Conservation (phyloP, 2,329 filamentous ascomycete genomes). For the Fusarium sp. region DNA sequence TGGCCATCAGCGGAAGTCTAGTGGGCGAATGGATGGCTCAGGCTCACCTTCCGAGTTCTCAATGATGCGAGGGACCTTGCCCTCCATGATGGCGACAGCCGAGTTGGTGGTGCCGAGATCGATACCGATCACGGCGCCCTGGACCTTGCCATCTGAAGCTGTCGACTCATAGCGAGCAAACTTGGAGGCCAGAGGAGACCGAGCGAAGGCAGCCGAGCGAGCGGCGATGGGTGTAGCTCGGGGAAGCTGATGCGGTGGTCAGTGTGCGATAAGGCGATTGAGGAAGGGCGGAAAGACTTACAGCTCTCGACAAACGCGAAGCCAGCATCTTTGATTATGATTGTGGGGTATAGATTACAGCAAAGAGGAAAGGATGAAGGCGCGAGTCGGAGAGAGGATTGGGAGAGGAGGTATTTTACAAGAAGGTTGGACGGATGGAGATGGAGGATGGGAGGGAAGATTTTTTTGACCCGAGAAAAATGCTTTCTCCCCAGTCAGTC, state of each 20-base stretch:
- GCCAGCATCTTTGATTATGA: conserved; percentile 75
- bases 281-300: conserved; percentile 65
- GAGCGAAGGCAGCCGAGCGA: conserved; percentile 77
- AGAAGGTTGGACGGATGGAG: conserved; percentile 40
- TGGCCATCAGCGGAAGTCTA: conserved; percentile 16
- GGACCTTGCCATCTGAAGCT: conserved; percentile 77
- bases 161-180: conserved; percentile 86
- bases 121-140: conserved; percentile 97
- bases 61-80: conserved; percentile 94
- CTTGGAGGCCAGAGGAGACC: conserved; percentile 79
- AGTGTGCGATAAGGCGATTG: conserved; percentile 24
- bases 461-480: conserved; percentile 58
- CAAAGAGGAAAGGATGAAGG: conserved; percentile 53
- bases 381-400: conserved; percentile 53
- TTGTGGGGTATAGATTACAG: conserved; percentile 55
- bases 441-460: conserved; percentile 49
- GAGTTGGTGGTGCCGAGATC: conserved; percentile 99
- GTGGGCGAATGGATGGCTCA: conserved; percentile 21
- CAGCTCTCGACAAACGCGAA: conserved; percentile 81
- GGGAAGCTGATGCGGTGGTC: conserved; percentile 73
- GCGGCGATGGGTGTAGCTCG: conserved; percentile 79
- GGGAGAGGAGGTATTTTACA: conserved; percentile 51
- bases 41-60: conserved; percentile 92
- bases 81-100: conserved; percentile 97
- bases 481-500: conserved; percentile 51